Conservation (phyloP, 2,329 filamentous ascomycete species). For the Fusarium cyanostomum region DNA sequence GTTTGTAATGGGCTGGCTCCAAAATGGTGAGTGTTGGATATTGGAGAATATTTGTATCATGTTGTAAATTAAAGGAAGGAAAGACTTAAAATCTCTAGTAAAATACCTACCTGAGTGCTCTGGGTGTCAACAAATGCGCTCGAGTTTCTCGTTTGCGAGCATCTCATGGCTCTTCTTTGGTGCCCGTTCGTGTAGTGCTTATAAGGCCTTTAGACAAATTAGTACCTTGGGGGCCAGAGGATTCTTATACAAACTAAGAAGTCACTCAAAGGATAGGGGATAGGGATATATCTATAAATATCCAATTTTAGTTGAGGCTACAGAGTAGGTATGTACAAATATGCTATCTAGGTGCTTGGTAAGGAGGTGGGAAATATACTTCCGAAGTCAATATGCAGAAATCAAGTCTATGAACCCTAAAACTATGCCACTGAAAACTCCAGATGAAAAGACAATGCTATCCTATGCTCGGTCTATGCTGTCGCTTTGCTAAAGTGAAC, state of each 20-base stretch:
- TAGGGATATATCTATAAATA: no score
- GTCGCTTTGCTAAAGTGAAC: background rate
- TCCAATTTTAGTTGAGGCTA: no score
- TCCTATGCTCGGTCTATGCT: background rate
- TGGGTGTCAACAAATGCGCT: no score
- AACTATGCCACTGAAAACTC: slow-evolving; percentile 5
- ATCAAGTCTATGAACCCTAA: background rate
- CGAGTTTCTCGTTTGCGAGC: no score
- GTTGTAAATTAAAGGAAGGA: slow-evolving; percentile 6
- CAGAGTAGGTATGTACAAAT: background rate
- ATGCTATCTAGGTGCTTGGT: background rate
- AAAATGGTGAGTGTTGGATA: background rate
- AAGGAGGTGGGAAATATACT: background rate
- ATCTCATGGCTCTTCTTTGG: no score
- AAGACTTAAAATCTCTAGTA: background rate
- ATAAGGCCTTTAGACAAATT: no score
- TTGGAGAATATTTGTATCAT: background rate
- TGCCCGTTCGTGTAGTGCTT: no score
- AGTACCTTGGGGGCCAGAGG: no score
- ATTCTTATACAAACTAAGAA: no score
- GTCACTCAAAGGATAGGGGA: no score
- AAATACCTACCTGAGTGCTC: background rate
- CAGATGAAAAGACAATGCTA: slow-evolving; percentile 6
- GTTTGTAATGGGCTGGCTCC: slow-evolving; percentile 41
- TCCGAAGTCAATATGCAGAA: slow-evolving; percentile 10